Evolutionary conservation across 225 moss, liverwort and hornwort species (phyloP), one percentile per base, ranked within the genome.

Genomic region (Pseudoscleropodium purum): DNA sequence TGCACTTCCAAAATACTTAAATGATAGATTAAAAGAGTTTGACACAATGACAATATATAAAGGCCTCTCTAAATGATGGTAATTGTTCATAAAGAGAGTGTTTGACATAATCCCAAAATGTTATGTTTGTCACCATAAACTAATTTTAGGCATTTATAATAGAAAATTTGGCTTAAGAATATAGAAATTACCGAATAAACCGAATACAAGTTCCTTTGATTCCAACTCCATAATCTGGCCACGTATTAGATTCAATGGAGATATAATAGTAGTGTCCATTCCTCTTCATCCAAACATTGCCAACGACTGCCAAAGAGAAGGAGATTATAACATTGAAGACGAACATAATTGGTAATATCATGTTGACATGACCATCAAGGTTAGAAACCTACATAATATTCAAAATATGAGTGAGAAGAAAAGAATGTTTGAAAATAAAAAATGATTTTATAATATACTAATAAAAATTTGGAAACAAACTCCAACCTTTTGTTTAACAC

Each of bases 281-380:
- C 72, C 78, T 92, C 75, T 14, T 63, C 89, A 89, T 89, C 96
- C 95, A 96, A 19, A 87, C 81, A 83, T 97, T 95, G 73, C 94
- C 92, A 64, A 89, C 88, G 26, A 93, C 69, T 87, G 97, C 94
- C 86, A 96, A 89, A n/a, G 94, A 92, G 57, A 96, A 77, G 91
- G 95, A 97, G 3, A 95, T 51, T 45, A 95, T 83, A 74, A 95
- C 85, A 89, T 92, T 94, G 82, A 94, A 89, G 65, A 93, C 52
- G 45, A 98, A 92, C 79, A 97, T 92, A 70, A 95, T 86, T 77
- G 95, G 92, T 70, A 97, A 91, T 87, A 98, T 91, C 10, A 90
- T 90, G 88, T 96, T 96, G 86, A 93, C 89, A 89, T 95, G 92
- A 74, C 92, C 93, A 87, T 97, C 94, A 10, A 98, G 90, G 65